Conservation (phyloP, 371 early-diverging fungal genomes). For the Haplosporangium sp. region DNA sequence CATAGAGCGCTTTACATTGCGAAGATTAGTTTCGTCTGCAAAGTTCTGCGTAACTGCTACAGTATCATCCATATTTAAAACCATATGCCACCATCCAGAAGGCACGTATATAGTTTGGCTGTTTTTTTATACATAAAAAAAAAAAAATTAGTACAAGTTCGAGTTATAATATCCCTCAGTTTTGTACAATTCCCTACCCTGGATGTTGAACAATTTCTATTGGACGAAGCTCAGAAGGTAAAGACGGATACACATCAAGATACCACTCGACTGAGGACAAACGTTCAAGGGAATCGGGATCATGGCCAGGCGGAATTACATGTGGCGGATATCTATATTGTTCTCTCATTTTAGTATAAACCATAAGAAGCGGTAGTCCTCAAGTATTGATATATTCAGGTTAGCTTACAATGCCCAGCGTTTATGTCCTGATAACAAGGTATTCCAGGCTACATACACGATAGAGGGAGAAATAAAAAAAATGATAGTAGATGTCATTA, state of each 20-base stretch:
- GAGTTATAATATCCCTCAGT: not conserved
- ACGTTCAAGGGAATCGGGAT: constrained; percentile 20
- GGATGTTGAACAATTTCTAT: constrained; percentile 56
- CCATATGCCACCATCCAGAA: constrained; percentile 60
- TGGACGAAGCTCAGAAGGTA: constrained; percentile 37
- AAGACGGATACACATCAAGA: constrained; percentile 54
- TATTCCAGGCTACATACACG: constrained; percentile 41
- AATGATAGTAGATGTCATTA: not conserved
- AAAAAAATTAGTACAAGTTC: not conserved
- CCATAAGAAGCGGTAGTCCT: too few relatives aligned
- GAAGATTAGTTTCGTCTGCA: constrained; percentile 49
- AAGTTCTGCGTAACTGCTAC: constrained; percentile 59
- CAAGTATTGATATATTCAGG: too few relatives aligned
- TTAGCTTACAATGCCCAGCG: constrained; percentile 46
- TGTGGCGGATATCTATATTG: constrained; percentile 54
- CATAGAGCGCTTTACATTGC: constrained; percentile 33
- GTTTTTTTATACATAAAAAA: not conserved
- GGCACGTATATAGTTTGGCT: constrained; percentile 54
- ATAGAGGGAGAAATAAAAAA: not conserved
- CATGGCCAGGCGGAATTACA: constrained; percentile 51
- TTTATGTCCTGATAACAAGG: constrained; percentile 46
- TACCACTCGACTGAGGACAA: constrained; percentile 53
- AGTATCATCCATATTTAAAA: constrained; percentile 56
- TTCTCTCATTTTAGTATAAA: too few relatives aligned
- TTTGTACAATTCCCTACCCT: constrained; percentile 29